Conservation (phyloP, 441 rosid genomes). For the Populus hybrid region DNA sequence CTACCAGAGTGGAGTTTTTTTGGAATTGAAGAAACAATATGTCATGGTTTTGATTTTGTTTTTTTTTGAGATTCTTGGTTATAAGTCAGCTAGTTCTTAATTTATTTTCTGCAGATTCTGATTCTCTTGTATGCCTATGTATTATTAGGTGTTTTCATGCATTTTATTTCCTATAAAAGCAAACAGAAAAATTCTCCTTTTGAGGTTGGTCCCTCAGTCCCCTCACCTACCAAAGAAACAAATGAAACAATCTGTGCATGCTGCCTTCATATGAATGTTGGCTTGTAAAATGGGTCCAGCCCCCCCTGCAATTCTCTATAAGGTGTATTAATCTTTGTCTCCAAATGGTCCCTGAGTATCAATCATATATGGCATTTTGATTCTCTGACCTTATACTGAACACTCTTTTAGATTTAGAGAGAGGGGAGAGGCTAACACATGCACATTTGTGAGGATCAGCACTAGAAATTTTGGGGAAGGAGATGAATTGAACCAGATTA, state of each 20-base stretch:
- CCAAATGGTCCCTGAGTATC: not conserved
- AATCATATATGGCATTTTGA: slow-evolving; percentile 12
- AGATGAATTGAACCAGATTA: slow-evolving; percentile 2
- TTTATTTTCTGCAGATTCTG: too few relatives aligned
- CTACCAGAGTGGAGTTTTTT: too few relatives aligned
- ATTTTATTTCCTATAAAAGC: too few relatives aligned
- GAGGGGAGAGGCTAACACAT: not conserved
- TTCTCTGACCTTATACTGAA: not conserved
- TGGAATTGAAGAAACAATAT: too few relatives aligned
- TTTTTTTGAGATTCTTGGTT: too few relatives aligned
- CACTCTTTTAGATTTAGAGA: not conserved
- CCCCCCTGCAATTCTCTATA: not conserved
- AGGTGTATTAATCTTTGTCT: not conserved
- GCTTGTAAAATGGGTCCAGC: slow-evolving; percentile 17
- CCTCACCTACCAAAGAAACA: slow-evolving; percentile 12
- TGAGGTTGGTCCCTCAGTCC: not conserved
- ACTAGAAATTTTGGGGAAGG: not conserved
- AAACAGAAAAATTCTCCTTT: slow-evolving; percentile 5
- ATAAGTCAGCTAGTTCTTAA: too few relatives aligned
- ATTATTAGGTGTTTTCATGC: too few relatives aligned
- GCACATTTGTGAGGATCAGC: not conserved
- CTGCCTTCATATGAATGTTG: slow-evolving; percentile 16
- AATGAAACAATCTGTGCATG: slow-evolving; percentile 3
- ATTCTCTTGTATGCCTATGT: too few relatives aligned
- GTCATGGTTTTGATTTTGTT: too few relatives aligned